Base-by-base conservation (phyloP, 129 eudicot genomes). In the Cynara cardunculus region DNA sequence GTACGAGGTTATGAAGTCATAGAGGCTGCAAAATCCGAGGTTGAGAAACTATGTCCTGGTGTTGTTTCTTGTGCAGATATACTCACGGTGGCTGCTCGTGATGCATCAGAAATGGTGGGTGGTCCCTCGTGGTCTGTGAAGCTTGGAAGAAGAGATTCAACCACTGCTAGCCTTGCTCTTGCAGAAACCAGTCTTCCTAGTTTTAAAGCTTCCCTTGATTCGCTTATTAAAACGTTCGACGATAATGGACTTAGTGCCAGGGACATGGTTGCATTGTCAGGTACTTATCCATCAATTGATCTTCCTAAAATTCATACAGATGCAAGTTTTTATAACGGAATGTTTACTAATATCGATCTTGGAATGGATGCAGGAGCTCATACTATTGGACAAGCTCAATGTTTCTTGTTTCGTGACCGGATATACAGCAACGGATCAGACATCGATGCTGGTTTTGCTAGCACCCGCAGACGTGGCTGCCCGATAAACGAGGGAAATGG, bases 251-350 rank as follows among this genome's bases (percentile, higher is more conserved):
- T 92, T 4, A 81, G 22, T 35, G 86, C 91, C 41, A 75, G 88
- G 0, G 97, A 92, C 87, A 90, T 92, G 97, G 86, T 85, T 7
- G 97, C 96, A 0, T 87, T 92, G 34, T 87, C 95, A 41, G 92
- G 92, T 88, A 65, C 53, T 21, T 62, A 13, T 25, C 25, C 7
- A 46, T 26, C 21, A 8, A 21, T 3, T n/a, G 24, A 56, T 56
- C 24, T n/a, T 65, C 5, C 1, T 68, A 30, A 44, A 78, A 2
- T 3, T 0, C 3, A 71, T 61, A 49, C 3, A 61, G 7, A 21
- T 19, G 19, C 9, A 4, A 14, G 62, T 14, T 49, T 19, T 1
- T 19, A 61, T 61, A 2, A 61, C 7, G 11, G 7, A 7, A 64
- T 7, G 19, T 70, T 37, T 37, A 24, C 5, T 73, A 3, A 64